A percentile compares a stretch with the other conserved stretches of the same genome.
Evolutionary conservation across 78 protist genomes (phyloP).

Genomic region (Chrysochromulina parva): DNA sequence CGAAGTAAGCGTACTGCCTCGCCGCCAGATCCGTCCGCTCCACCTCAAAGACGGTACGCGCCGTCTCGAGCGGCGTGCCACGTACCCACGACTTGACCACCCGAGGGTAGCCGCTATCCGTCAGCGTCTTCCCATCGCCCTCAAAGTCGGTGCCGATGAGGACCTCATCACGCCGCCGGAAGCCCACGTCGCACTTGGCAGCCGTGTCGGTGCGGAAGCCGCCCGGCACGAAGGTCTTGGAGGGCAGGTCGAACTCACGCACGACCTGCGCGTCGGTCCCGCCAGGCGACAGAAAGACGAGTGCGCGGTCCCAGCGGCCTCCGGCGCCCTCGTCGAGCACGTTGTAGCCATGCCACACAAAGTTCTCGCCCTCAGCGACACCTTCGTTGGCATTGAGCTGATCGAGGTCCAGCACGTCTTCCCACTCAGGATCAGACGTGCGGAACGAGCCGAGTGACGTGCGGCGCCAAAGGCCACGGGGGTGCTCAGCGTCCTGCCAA

Average conservation of each 20-base stretch:
- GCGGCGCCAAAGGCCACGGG: conserved; percentile 36
- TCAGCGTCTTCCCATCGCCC: background rate
- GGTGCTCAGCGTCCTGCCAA: conserved; percentile 29
- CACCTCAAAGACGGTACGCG: conserved; percentile 22
- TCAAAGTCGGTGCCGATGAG: conserved; percentile 35
- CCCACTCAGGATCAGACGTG: conserved; percentile 12
- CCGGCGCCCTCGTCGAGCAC: conserved; percentile 11
- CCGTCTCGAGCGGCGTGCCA: conserved; percentile 21
- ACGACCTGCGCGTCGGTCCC: conserved; percentile 37
- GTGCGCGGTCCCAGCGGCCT: background rate
- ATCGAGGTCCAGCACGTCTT: conserved; percentile 23
- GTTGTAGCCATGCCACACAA: background rate
- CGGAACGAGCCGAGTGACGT: background rate
- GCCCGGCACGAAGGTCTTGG: conserved; percentile 3
- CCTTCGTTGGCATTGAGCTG: background rate
- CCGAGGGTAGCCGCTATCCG: conserved; percentile 44
- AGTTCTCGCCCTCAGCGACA: conserved; percentile 2
- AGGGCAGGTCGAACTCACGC: conserved; percentile 34
- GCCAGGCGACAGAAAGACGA: conserved; percentile 38
- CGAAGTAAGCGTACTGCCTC: background rate
- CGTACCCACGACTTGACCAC: conserved; percentile 27
- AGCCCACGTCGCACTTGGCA: conserved; percentile 3
- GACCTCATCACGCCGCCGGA: background rate
- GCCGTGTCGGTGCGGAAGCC: conserved; percentile 13
- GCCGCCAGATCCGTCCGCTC: conserved; percentile 5